Conservation (phyloP, 306 rosid genomes). For the Calophaca sinica region DNA sequence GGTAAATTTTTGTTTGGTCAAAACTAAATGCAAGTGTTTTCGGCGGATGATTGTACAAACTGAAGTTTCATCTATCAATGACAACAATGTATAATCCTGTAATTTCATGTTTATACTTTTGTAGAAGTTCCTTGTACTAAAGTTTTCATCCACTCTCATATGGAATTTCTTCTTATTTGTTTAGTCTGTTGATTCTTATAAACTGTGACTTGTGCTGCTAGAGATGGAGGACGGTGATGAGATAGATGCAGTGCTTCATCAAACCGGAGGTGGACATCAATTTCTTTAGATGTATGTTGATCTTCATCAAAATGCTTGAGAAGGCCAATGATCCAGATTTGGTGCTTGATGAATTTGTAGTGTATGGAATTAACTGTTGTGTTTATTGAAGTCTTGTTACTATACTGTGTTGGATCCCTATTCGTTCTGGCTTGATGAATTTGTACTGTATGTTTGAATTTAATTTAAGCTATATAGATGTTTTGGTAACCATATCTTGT, state of each 20-base stretch:
- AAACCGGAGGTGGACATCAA: slow-evolving; percentile 38
- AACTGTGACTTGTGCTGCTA: slow-evolving; percentile 30
- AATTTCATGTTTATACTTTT: not conserved
- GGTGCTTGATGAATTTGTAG: no score
- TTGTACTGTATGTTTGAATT: slow-evolving; percentile 22
- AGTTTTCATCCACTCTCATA: not conserved
- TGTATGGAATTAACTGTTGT: slow-evolving; percentile 3
- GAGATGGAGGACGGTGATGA: slow-evolving; percentile 53
- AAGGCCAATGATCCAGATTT: not conserved
- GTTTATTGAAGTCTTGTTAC: not conserved
- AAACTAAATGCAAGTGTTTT: not conserved
- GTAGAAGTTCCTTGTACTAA: not conserved
- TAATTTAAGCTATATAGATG: not conserved
- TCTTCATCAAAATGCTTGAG: slow-evolving; percentile 6
- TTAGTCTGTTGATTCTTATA: not conserved
- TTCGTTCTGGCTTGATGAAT: not conserved
- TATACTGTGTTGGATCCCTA: not conserved
- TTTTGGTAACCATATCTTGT: not conserved
- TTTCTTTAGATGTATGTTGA: not conserved
- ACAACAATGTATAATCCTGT: not conserved
- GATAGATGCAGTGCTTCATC: slow-evolving; percentile 52
- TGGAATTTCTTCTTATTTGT: not conserved
- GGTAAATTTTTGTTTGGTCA: slow-evolving; percentile 42
- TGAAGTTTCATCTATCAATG: slow-evolving; percentile 8
- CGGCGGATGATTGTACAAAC: not conserved